These are phyloP conservation scores for Teratosphaeria zuluensis DNA, from an alignment of 2,329 filamentous ascomycete genomes.

Conservation along the genomic window DNA sequence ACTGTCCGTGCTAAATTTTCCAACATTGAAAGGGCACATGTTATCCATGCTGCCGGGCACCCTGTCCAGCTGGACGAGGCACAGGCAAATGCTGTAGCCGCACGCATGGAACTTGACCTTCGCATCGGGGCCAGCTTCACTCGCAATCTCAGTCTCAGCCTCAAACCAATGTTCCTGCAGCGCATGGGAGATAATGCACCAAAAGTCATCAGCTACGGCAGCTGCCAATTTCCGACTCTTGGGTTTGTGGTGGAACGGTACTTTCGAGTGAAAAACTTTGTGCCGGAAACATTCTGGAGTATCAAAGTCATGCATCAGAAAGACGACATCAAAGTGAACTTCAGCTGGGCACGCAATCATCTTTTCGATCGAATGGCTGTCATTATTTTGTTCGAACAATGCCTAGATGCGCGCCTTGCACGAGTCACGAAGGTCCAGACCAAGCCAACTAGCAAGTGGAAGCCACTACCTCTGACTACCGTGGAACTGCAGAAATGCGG, in stretches of 20 bases:
- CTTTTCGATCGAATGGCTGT: conserved; percentile 82
- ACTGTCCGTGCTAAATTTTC: conserved; percentile 86
- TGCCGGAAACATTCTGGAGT: conserved; percentile 84
- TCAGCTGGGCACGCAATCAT: conserved; percentile 71
- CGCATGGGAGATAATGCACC: conserved; percentile 57
- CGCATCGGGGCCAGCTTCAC: conserved; percentile 91
- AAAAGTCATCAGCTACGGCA: conserved; percentile 34
- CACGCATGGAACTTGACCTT: conserved; percentile 85
- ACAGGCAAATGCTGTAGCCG: conserved; percentile 77
- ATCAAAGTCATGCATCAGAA: conserved; percentile 76
- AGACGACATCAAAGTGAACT: conserved; percentile 69
- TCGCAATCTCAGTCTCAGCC: conserved; percentile 68
- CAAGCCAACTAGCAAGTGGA: conserved; percentile 89
- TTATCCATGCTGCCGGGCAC: conserved; percentile 69
- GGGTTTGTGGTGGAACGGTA: conserved; percentile 97
- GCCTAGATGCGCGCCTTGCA: conserved; percentile 64
- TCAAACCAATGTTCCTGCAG: conserved; percentile 61
- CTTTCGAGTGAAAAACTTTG: conserved; percentile 85
- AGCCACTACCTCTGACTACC: conserved; percentile 84
- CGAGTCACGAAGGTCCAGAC: conserved; percentile 77
- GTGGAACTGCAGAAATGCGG: conserved; percentile 96
- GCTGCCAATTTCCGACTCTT: conserved; percentile 92
- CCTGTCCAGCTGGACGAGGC: conserved; percentile 71
- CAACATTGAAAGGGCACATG: conserved; percentile 91
- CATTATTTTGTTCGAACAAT: conserved; percentile 75